A percentile compares a stretch with the other conserved stretches of the same genome.
Evolutionary conservation across 2,329 filamentous ascomycete genomes (phyloP).

Genomic region (Xylaria polymorpha): DNA sequence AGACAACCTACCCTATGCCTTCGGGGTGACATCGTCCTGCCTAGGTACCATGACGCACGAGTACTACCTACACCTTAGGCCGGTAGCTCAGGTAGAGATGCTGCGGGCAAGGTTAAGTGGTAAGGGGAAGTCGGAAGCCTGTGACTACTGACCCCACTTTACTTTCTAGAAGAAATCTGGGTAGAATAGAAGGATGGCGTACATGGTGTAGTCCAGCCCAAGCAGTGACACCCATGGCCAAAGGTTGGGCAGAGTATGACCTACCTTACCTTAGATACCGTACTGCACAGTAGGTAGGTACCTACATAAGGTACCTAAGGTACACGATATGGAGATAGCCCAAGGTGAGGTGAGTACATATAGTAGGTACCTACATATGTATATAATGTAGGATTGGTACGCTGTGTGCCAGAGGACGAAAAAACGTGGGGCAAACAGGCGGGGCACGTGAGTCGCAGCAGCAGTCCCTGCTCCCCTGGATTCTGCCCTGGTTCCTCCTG

Average conservation of each 20-base stretch:
- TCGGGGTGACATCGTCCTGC: conserved; percentile 17
- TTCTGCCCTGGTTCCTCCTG: not conserved
- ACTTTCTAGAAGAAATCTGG: conserved; percentile 35
- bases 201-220: not conserved
- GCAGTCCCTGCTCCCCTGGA: not conserved
- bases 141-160: conserved; percentile 10
- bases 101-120: conserved; percentile 2
- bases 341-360: conserved; percentile 1
- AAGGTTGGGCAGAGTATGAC: conserved; percentile 4
- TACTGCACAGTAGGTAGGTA: no score
- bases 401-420: not conserved
- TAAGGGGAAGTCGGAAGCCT: not conserved
- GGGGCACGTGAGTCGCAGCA: conserved; percentile 16
- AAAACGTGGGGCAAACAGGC: conserved; percentile 31
- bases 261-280: no score
- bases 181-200: not conserved
- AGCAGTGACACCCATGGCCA: not conserved
- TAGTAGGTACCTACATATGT: not conserved
- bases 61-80: not conserved
- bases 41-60: conserved; percentile 25
- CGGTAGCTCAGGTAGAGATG: conserved; percentile 2
- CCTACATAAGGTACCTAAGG: not conserved
- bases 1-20: conserved; percentile 17
- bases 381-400: not conserved
- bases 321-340: not conserved